These are phyloP conservation scores for Zymoseptoria tritici DNA, from an alignment of 2,329 filamentous ascomycete genomes.

Conservation along the genomic window DNA sequence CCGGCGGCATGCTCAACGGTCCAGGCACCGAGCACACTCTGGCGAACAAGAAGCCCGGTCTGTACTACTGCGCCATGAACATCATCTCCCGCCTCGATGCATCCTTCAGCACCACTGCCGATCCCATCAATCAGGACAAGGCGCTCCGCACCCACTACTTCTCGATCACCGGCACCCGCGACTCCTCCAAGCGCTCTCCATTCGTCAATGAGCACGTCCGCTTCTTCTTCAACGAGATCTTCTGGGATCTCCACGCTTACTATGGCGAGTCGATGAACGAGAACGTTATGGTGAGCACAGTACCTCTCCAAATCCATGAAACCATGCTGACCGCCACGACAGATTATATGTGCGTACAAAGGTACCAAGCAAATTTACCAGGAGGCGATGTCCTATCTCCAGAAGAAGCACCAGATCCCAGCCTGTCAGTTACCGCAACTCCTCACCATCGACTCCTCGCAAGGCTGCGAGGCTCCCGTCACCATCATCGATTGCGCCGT, in stretches of 20 bases:
- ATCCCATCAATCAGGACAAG: slow-evolving; percentile 4
- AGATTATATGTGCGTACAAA: slow-evolving; percentile 4
- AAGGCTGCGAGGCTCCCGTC: slow-evolving; percentile 6
- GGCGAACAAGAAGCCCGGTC: slow-evolving; percentile 7
- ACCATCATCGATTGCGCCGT: slow-evolving; percentile 7
- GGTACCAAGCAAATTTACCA: neutral
- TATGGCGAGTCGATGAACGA: slow-evolving; percentile 3
- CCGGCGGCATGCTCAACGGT: slow-evolving; percentile 9
- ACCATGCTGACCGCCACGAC: neutral
- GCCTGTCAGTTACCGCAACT: slow-evolving; percentile 4
- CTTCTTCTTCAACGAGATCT: slow-evolving; percentile 13
- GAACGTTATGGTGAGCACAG: slow-evolving; percentile 1
- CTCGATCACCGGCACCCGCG: slow-evolving; percentile 7
- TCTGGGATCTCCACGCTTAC: slow-evolving; percentile 2
- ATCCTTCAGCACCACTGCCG: neutral
- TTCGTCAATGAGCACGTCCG: slow-evolving; percentile 13
- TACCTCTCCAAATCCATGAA: neutral
- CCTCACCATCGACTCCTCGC: slow-evolving; percentile 5
- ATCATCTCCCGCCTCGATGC: slow-evolving; percentile 5
- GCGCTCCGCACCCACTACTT: slow-evolving; percentile 12
- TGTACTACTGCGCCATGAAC: slow-evolving; percentile 7
- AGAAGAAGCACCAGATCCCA: slow-evolving; percentile 1
- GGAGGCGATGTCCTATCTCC: neutral
- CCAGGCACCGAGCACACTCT: slow-evolving; percentile 7
- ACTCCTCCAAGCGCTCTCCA: slow-evolving; percentile 7